Percentiles rank a stretch among this genome's conserved stretches.
Evolutionary conservation across 1,284 basidiomycete genomes (phyloP).

Genomic region (Trichosporon coremiiforme): DNA sequence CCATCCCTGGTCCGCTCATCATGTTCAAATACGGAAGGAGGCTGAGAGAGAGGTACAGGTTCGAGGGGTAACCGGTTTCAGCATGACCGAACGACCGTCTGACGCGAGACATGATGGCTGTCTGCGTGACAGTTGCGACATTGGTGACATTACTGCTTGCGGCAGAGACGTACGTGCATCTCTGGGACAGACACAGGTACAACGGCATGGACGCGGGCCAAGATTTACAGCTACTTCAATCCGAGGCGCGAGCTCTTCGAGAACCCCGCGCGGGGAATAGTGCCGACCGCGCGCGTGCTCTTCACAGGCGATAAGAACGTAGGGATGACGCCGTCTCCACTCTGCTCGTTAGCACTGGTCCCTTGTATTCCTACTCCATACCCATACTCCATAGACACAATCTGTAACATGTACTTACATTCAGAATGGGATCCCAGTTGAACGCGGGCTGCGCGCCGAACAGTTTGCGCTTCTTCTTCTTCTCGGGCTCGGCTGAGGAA

Average conservation of each 20-base stretch:
- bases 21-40: conserved; percentile 56
- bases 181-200: neutral
- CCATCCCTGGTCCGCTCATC: conserved; percentile 55
- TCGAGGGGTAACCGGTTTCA: conserved; percentile 31
- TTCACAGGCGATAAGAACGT: conserved; percentile 44
- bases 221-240: neutral
- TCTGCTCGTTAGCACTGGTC: conserved; percentile 33
- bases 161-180: neutral
- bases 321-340: conserved; percentile 54
- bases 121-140: neutral
- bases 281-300: conserved; percentile 23
- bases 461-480: conserved; percentile 53
- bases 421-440: conserved; percentile 50
- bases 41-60: conserved; percentile 52
- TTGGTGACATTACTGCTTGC: neutral
- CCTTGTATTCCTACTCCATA: neutral
- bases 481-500: conserved; percentile 26
- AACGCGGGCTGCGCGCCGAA: conserved; percentile 42
- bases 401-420: conserved; percentile 36
- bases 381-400: neutral
- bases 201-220: no score
- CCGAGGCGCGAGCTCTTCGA: conserved; percentile 22
- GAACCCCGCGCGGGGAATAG: conserved; percentile 47
- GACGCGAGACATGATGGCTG: no score
- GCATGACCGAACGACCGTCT: no score